Evolutionary conservation across 1,284 basidiomycete genomes (phyloP).

Genomic region (Apiotrichum laibachii): DNA sequence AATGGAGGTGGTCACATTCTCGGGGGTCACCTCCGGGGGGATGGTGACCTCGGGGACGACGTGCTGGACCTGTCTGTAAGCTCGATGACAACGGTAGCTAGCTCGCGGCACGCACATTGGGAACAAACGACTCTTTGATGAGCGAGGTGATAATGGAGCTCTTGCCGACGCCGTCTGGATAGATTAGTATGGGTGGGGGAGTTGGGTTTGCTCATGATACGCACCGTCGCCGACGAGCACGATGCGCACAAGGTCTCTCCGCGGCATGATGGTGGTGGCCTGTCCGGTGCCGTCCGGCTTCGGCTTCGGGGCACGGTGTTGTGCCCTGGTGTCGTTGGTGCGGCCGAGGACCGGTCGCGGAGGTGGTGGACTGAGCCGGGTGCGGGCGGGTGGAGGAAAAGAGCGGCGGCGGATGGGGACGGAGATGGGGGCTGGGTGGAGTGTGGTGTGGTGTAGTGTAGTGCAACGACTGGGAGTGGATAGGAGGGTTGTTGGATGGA

Average conservation of each 20-base stretch:
- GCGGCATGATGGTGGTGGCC: conserved; percentile 33
- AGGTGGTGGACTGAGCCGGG: not conserved
- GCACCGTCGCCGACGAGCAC: conserved; percentile 88
- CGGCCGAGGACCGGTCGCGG: not conserved
- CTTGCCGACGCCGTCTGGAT: conserved; percentile 83
- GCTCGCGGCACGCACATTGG: conserved; percentile 63
- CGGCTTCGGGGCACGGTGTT: not conserved
- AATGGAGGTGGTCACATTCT: conserved; percentile 93
- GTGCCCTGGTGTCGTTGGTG: too few species aligned
- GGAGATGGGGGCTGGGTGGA: too few species aligned
- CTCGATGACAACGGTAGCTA: not conserved
- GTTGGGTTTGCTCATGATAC: conserved; percentile 31
- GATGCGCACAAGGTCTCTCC: conserved; percentile 60
- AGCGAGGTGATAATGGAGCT: conserved; percentile 91
- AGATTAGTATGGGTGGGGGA: too few species aligned
- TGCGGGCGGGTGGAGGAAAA: too few species aligned
- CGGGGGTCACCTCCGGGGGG: conserved; percentile 89
- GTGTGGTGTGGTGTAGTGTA: too few species aligned
- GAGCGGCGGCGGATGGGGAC: too few species aligned
- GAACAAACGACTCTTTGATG: conserved; percentile 89
- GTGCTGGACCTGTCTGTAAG: conserved; percentile 67
- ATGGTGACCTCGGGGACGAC: conserved; percentile 93
- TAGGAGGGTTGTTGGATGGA: too few species aligned
- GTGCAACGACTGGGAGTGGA: too few species aligned
- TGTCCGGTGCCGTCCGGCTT: not conserved